Evolutionary conservation across 2,329 filamentous ascomycete genomes (phyloP).

Genomic region (Lecanicillium sp.): DNA sequence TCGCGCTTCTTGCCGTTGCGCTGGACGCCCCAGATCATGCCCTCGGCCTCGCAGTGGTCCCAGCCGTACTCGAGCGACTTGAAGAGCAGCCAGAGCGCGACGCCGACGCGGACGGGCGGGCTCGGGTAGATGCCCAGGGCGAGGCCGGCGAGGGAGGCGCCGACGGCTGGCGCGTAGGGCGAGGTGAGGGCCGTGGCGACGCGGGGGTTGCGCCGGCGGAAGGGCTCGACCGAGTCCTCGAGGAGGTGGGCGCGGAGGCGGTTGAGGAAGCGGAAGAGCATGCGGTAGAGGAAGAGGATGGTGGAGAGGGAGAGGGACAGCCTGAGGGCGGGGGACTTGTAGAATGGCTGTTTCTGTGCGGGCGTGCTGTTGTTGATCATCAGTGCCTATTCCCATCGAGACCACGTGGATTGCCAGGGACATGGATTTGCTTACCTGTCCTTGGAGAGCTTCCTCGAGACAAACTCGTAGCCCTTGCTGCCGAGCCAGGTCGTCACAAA

Average conservation of each 20-base stretch:
- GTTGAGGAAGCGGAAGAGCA: conserved; percentile 84
- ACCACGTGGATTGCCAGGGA: neutral
- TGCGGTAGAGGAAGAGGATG: conserved; percentile 80
- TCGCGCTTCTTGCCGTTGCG: conserved; percentile 47
- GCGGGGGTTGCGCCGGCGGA: conserved; percentile 75
- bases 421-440: conserved; percentile 35
- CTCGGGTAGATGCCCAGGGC: conserved; percentile 70
- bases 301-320: conserved; percentile 77
- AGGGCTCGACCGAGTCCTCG: conserved; percentile 71
- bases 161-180: conserved; percentile 78
- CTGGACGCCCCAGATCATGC: conserved; percentile 57
- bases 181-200: conserved; percentile 73
- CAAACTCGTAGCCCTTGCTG: conserved; percentile 56
- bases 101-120: conserved; percentile 62
- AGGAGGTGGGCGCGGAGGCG: conserved; percentile 73
- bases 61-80: conserved; percentile 80
- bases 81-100: conserved; percentile 76
- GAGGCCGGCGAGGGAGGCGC: conserved; percentile 79
- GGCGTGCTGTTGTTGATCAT: conserved; percentile 16
- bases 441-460: conserved; percentile 43
- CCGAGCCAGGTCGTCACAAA: conserved; percentile 59
- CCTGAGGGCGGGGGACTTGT: conserved; percentile 64
- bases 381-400: neutral
- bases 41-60: conserved; percentile 73
- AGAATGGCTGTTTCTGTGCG: conserved; percentile 45